Percentiles rank a stretch among this genome's conserved stretches.
Conservation (phyloP, 768 basidiomycete genomes). For the Russula virescens region DNA sequence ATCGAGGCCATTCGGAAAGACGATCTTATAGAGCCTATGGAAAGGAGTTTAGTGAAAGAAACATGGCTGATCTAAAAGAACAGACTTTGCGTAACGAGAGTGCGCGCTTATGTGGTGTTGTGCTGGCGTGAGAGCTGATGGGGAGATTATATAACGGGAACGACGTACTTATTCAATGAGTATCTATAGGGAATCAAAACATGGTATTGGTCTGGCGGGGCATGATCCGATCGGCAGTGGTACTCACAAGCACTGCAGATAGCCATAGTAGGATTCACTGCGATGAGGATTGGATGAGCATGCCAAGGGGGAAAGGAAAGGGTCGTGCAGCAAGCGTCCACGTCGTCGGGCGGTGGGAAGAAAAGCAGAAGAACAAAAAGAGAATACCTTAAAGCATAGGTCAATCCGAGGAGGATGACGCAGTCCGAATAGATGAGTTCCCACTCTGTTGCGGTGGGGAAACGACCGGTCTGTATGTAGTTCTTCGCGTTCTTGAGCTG, state of each 20-base stretch:
- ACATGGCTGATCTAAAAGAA: not conserved
- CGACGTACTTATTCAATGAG: slow-evolving; percentile 50
- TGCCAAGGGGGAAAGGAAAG: not conserved
- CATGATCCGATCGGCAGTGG: not conserved
- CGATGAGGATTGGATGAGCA: slow-evolving; percentile 11
- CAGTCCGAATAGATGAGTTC: slow-evolving; percentile 73
- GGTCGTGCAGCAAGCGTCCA: not conserved
- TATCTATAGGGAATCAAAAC: slow-evolving; percentile 31
- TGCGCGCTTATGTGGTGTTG: slow-evolving; percentile 44
- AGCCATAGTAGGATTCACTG: slow-evolving; percentile 75
- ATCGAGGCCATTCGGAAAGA: slow-evolving; percentile 59
- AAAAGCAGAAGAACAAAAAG: not conserved
- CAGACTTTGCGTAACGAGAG: slow-evolving; percentile 66
- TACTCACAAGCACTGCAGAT: slow-evolving; percentile 68
- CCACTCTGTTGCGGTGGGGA: slow-evolving; percentile 64
- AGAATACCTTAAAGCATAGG: slow-evolving; percentile 59
- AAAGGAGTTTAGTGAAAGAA: not conserved
- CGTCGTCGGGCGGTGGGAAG: not conserved
- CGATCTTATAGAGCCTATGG: slow-evolving; percentile 53
- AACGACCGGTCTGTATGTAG: slow-evolving; percentile 35
- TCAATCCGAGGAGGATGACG: slow-evolving; percentile 62
- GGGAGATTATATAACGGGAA: not conserved
- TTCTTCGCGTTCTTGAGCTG: slow-evolving; percentile 38
- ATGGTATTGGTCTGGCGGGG: slow-evolving; percentile 1
- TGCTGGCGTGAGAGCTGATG: not conserved